Conservation (phyloP, 1,139 yeast genomes). For the Arxiozyma telluris region DNA sequence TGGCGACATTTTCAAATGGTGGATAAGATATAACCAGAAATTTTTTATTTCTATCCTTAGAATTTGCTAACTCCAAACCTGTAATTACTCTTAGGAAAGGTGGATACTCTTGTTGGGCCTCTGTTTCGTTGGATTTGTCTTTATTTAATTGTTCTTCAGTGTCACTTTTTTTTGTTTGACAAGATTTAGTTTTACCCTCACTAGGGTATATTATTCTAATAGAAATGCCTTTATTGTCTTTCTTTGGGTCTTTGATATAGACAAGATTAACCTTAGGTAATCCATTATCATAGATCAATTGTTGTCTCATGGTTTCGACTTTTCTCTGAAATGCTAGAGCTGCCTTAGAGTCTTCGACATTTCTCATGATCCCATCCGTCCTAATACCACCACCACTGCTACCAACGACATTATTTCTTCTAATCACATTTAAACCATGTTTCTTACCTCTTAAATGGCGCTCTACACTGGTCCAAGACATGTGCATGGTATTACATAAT, state of each 20-base stretch:
- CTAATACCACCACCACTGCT: background rate
- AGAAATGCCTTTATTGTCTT: constrained; percentile 41
- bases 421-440: constrained; percentile 50
- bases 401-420: constrained; percentile 17
- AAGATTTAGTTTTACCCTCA: too few species aligned
- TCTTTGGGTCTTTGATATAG: constrained; percentile 34
- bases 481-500: constrained; percentile 54
- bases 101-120: constrained; percentile 4
- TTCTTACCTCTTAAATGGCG: constrained; percentile 53
- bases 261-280: constrained; percentile 22
- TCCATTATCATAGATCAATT: constrained; percentile 19
- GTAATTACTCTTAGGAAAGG: constrained; percentile 52
- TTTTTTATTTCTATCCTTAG: constrained; percentile 30
- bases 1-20: constrained; percentile 53
- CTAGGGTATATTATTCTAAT: constrained; percentile 38
- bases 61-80: constrained; percentile 41
- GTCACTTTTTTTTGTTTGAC: background rate
- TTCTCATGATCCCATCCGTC: background rate
- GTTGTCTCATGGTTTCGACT: constrained; percentile 20
- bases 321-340: constrained; percentile 11
- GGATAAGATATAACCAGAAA: constrained; percentile 52
- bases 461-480: constrained; percentile 52
- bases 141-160: constrained; percentile 17
- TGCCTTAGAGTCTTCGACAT: background rate
- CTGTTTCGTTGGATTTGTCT: background rate